Base-by-base conservation (phyloP, 2,329 filamentous ascomycete species). In the Arthrobotrys iridis region DNA sequence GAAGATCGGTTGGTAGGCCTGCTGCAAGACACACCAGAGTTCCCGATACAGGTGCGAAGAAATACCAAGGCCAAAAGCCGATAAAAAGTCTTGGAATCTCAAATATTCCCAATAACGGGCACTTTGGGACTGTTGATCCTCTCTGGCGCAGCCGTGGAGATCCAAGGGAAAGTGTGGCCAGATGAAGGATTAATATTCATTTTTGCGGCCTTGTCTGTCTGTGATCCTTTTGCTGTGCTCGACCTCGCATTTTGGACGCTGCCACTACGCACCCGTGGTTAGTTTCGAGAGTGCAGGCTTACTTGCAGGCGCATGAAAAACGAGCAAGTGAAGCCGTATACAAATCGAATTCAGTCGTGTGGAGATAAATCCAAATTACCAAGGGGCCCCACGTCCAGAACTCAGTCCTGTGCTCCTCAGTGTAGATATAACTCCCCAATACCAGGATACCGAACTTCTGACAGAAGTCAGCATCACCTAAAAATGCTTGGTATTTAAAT, bases 1-100 rank as follows among this genome's bases (percentile, higher is more conserved):
- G 66, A 71, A 71, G 46, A 71, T 63, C 66, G 46, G 22, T 26
- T 52, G 55, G 57, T 30, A 55, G 55, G 30, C 18, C 22, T 41
- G 41, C 58, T 18, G 18, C 28, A 58, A 43, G 57, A 67, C 26
- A 58, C 64, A 59, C n/a, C 22, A 30, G 55, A 18, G 41, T 43
- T 59, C 35, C 63, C 40, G 55, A 59, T 18, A 37, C 15, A n/a
- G 18, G 40, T 46, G 57, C 30, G 30, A 57, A 63, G 37, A 26
- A 71, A 57, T 37, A 60, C 43, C 45, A 66, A 40, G 35, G 11
- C 55, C 35, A 59, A 59, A 37, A 45, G 26, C 35, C 55, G 40
- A 63, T 26, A 43, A 41, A n/a, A 50, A 46, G 57, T 64, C 58
- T 71, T 48, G 20, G 26, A 71, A 64, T 63, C 48, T 63, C 66